Evolutionary conservation across 805 yeast species (phyloP), one percentile per base, ranked within the genome.

Genomic region (Saturnispora ahearnii): DNA sequence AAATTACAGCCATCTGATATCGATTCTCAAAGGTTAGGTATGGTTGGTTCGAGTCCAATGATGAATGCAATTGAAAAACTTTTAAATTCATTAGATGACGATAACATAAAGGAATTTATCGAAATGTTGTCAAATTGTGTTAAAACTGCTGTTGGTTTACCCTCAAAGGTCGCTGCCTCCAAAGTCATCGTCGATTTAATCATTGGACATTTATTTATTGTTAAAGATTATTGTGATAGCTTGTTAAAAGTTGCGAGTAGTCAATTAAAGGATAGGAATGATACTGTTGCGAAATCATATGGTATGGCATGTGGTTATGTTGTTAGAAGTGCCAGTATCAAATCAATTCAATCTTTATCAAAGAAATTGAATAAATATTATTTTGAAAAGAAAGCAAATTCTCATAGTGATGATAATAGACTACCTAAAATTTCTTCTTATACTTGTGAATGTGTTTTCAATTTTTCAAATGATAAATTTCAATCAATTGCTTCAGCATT

Each of bases 81-180:
- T 53, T 65, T 90, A 52, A 82, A 78, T 43, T 59, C 78, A 28
- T 57, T 82, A 5, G 84, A 79, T 61, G 78, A 73, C 7, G 71
- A 66, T 24, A 65, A 71, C 24, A 69, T 80, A 68, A 73, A 70
- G 1, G 72, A 70, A 11, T 65, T 80, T 32, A 69, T 86, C 3
- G 70, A 68, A 2, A 70, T 68, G 36, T 66, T 88, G 29, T 74
- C 76, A 22, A 60, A 66, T 21, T 76, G 87, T 2, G 77, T 87
- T 8, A 79, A 80, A 53, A 75, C 71, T 50, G 78, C 95, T 0
- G 86, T 90, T 21, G 98, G 98, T 0, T 70, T 93, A 12, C 97
- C 98, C 0, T 87, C 97, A 0, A 88, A 91, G 59, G 88, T 86
- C 0, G 87, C 90, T 24, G 89, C 91, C 0, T 78, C 95, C 5